Percentiles rank a stretch among this genome's conserved stretches.
These are phyloP conservation scores for Pichia deserticola DNA, from an alignment of 805 yeast genomes.

Conservation along the genomic window DNA sequence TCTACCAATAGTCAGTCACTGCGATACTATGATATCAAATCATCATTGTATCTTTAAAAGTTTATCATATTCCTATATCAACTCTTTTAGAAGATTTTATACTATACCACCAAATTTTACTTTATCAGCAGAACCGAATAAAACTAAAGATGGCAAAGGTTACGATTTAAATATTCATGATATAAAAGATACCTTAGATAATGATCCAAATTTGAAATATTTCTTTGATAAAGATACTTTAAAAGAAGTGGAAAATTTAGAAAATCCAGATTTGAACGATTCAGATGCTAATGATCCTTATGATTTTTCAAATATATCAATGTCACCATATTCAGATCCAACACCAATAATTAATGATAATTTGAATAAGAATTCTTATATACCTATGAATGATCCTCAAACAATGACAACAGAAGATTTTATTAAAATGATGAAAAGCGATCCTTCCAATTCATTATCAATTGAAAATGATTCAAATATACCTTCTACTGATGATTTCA, in stretches of 20 bases:
- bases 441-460: background rate
- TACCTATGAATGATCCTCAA: slow-evolving; percentile 10
- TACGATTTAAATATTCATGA: slow-evolving; percentile 5
- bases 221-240: slow-evolving; percentile 16
- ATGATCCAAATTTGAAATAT: slow-evolving; percentile 24
- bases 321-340: background rate
- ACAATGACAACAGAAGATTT: slow-evolving; percentile 20
- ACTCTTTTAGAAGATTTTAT: background rate
- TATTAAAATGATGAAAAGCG: slow-evolving; percentile 9
- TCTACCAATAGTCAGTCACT: too few relatives aligned
- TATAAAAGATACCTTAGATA: slow-evolving; percentile 18
- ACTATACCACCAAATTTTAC: slow-evolving; percentile 5
- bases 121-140: background rate
- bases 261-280: background rate
- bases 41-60: too few relatives aligned
- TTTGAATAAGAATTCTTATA: background rate
- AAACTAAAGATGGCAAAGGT: background rate
- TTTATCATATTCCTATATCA: too few relatives aligned
- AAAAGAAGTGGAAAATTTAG: background rate
- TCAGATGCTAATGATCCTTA: slow-evolving; percentile 13
- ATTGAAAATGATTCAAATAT: background rate
- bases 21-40: too few relatives aligned
- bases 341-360: too few relatives aligned
- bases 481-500: slow-evolving; percentile 1
- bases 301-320: slow-evolving; percentile 14